Evolutionary conservation across 192 early-diverging fungal species (phyloP), one percentile per base, ranked within the genome.

Genomic region (Coemansia sp.): DNA sequence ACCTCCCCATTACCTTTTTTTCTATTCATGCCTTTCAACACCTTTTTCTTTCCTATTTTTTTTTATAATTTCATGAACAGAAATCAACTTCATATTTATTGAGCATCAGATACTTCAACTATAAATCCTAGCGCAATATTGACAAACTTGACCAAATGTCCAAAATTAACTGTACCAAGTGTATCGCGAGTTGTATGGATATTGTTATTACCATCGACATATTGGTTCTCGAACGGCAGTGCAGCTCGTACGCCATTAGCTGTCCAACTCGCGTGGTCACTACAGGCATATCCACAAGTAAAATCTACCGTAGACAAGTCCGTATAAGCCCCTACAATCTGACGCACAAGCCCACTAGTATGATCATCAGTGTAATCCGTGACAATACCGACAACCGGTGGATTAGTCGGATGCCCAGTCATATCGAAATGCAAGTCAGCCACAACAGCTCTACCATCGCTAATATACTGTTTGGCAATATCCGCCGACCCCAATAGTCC

Each of bases 361-460:
- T 49, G 82, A 0, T 69, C 57, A 73, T 95, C 89, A 0, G 93
- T 90, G 77, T 88, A 90, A 80, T 98, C 96, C 24, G 87, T 87
- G 33, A 93, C 85, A 59, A 98, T 86, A 38, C 91, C 96, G 67
- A 96, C 86, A 59, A 87, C 86, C 1, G 80, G 79, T 65, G 90
- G 87, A 66, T 80, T 65, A 36, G 85, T 73, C 75, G 92, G 70
- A 66, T 90, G 96, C 16, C 94, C 96, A 36, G 94, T 95, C 96
- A 98, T 98, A 74, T 98, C 96, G 34, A 91, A 86, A 72, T 96
- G 95, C 47, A 93, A 81, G 84, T 93, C 93, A n/a, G 90, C 94
- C 73, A 87, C 73, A 8, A 98, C 90, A 9, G 80, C 51, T 22
- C 11, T 54, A 24, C 24, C 13, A 13, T 27, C 47, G 1, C 71